A percentile compares a stretch with the other conserved stretches of the same genome.
Evolutionary conservation across 805 yeast species (phyloP).

Genomic region (Ogataea glucozyma): DNA sequence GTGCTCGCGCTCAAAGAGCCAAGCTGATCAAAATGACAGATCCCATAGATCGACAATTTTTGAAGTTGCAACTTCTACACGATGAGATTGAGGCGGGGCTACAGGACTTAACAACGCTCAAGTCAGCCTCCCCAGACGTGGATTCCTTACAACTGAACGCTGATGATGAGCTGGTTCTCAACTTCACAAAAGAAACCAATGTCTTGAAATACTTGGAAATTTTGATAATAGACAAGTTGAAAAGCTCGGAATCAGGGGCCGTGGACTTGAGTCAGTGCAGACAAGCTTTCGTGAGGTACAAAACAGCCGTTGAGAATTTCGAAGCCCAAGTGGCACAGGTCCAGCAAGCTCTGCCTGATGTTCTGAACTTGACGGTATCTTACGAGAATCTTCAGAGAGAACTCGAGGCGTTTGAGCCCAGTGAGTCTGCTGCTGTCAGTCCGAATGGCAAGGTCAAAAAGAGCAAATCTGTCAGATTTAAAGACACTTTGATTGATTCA

Average conservation of each 20-base stretch:
- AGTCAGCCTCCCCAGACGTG: slow-evolving; percentile 6
- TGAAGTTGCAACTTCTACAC: slow-evolving; percentile 19
- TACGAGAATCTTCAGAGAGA: slow-evolving; percentile 7
- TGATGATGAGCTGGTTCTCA: slow-evolving; percentile 17
- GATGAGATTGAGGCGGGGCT: slow-evolving; percentile 20
- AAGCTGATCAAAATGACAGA: background rate
- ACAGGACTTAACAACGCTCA: slow-evolving; percentile 21
- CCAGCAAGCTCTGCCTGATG: slow-evolving; percentile 10
- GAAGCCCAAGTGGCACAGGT: slow-evolving; percentile 5
- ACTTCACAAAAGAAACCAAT: slow-evolving; percentile 14
- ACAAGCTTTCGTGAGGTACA: slow-evolving; percentile 4
- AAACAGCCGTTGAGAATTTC: slow-evolving; percentile 6
- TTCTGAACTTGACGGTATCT: slow-evolving; percentile 3
- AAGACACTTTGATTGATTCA: slow-evolving; percentile 25
- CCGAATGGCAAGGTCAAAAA: slow-evolving; percentile 18
- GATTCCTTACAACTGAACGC: slow-evolving; percentile 2
- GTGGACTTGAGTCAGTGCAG: slow-evolving; percentile 2
- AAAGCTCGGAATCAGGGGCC: slow-evolving; percentile 1
- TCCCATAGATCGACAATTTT: slow-evolving; percentile 21
- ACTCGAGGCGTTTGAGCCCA: slow-evolving; percentile 2
- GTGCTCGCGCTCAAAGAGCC: background rate
- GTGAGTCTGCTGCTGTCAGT: background rate
- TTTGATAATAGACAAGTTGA: slow-evolving; percentile 19
- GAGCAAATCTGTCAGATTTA: slow-evolving; percentile 29
- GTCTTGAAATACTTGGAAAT: slow-evolving; percentile 19